A percentile compares a stretch with the other conserved stretches of the same genome.
phyloP scores from a whole-genome alignment of 2,329 filamentous ascomycete species.

The Chrysoporthe deuterocubensis region DNA sequence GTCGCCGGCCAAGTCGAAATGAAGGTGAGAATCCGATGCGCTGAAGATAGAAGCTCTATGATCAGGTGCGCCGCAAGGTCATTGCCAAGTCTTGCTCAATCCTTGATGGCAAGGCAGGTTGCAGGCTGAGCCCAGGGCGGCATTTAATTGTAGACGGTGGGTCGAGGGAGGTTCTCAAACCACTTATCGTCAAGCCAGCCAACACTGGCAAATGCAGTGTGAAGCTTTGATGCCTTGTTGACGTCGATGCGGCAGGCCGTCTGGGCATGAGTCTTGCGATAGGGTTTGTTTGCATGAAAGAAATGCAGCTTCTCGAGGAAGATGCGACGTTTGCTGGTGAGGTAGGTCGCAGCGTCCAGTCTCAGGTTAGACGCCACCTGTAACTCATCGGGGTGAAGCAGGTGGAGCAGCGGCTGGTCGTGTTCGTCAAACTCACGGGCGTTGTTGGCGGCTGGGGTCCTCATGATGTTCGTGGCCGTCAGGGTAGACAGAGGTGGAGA shows the following conservation, averaged over 20 bases:
- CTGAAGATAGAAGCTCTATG: no score
- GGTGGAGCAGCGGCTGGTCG: constrained; percentile 72
- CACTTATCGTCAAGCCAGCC: constrained; percentile 72
- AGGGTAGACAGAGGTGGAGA: constrained; percentile 72
- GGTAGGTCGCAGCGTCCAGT: constrained; percentile 84
- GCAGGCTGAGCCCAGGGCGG: not conserved
- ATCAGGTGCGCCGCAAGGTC: no score
- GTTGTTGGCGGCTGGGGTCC: constrained; percentile 60
- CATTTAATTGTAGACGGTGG: constrained; percentile 2
- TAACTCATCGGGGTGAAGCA: constrained; percentile 80
- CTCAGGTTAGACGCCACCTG: constrained; percentile 77
- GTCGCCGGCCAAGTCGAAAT: not conserved
- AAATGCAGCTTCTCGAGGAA: constrained; percentile 76
- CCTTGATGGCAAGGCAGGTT: no score
- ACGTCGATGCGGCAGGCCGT: constrained; percentile 98
- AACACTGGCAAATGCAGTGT: constrained; percentile 85
- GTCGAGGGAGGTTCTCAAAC: constrained; percentile 38
- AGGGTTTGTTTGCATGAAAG: constrained; percentile 60
- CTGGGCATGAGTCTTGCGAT: constrained; percentile 93
- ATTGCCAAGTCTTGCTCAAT: no score
- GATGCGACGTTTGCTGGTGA: constrained; percentile 91
- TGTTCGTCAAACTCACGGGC: constrained; percentile 89
- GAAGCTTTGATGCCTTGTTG: constrained; percentile 94
- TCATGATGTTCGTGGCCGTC: constrained; percentile 51
- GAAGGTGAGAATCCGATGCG: not conserved